Conservation (phyloP, 1,284 basidiomycete genomes). For the Cryptococcus sp. region DNA sequence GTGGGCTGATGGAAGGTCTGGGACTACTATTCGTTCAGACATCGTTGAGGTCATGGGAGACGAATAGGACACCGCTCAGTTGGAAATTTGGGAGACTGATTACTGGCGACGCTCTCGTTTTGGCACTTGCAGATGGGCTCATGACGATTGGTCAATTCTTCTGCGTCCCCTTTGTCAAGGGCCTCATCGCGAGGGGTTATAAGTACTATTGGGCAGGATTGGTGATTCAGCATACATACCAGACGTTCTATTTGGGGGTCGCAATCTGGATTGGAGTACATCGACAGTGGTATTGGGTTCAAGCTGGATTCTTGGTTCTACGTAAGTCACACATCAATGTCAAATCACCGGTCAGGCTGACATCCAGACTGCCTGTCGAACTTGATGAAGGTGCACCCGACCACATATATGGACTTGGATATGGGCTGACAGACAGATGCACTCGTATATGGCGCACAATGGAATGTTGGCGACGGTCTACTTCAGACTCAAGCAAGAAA, state of each 20-base stretch:
- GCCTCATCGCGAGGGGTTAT: constrained; percentile 70
- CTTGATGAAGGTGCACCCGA: constrained; percentile 43
- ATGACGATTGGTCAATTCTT: constrained; percentile 73
- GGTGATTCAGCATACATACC: constrained; percentile 70
- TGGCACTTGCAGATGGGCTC: constrained; percentile 78
- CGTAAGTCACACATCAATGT: constrained; percentile 46
- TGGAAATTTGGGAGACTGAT: constrained; percentile 82
- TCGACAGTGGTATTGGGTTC: constrained; percentile 96
- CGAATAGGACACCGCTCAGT: constrained; percentile 71
- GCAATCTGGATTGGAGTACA: constrained; percentile 56
- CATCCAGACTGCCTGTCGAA: constrained; percentile 40
- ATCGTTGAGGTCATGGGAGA: constrained; percentile 68
- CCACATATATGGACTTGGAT: neutral
- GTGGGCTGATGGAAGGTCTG: constrained; percentile 52
- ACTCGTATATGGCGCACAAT: constrained; percentile 89
- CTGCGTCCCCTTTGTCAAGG: constrained; percentile 75
- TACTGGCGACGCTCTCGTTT: constrained; percentile 74
- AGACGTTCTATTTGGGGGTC: constrained; percentile 62
- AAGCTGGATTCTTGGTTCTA: constrained; percentile 91
- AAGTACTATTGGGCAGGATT: constrained; percentile 69
- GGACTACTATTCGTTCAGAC: constrained; percentile 74
- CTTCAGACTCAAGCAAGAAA: constrained; percentile 34
- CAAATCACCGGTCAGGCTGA: neutral
- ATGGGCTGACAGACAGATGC: constrained; percentile 52
- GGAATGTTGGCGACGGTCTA: constrained; percentile 68